Conservation (phyloP, 225 moss, liverwort and hornwort species). For the Polytrichum commune region DNA sequence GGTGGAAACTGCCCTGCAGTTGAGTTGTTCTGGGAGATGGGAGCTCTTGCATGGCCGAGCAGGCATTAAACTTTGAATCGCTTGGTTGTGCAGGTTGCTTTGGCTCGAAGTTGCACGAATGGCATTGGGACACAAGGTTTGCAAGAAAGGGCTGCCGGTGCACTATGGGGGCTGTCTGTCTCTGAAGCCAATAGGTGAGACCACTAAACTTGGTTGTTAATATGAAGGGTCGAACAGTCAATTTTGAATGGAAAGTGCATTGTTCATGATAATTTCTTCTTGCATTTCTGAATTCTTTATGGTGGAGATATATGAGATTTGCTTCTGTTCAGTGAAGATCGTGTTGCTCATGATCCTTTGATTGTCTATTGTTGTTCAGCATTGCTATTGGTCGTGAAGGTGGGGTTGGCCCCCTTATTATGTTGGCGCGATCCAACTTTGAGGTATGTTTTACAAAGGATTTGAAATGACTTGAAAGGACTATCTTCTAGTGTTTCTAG, state of each 20-base stretch:
- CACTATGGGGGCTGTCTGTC: constrained; percentile 93
- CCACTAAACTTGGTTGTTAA: not conserved
- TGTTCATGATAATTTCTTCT: no score
- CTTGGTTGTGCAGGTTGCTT: constrained; percentile 56
- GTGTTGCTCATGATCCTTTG: not conserved
- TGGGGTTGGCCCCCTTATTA: constrained; percentile 87
- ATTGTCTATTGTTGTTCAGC: constrained; percentile 38
- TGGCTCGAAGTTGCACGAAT: constrained; percentile 81
- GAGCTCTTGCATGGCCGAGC: not conserved
- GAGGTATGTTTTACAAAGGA: constrained; percentile 45
- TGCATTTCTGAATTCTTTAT: no score
- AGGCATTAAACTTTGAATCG: not conserved
- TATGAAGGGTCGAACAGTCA: no score
- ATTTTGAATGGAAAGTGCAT: no score
- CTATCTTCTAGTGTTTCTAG: no score
- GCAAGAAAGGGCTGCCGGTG: constrained; percentile 95
- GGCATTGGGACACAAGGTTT: constrained; percentile 73
- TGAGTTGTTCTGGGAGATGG: not conserved
- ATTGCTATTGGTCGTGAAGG: constrained; percentile 97
- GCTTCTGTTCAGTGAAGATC: no score
- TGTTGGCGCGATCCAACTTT: constrained; percentile 76
- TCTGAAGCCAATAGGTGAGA: constrained; percentile 87
- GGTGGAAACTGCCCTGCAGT: no score
- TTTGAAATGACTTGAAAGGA: not conserved
- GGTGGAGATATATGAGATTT: no score